Conservation (phyloP, 345 rosid species). For the Syzygium aqueum region DNA sequence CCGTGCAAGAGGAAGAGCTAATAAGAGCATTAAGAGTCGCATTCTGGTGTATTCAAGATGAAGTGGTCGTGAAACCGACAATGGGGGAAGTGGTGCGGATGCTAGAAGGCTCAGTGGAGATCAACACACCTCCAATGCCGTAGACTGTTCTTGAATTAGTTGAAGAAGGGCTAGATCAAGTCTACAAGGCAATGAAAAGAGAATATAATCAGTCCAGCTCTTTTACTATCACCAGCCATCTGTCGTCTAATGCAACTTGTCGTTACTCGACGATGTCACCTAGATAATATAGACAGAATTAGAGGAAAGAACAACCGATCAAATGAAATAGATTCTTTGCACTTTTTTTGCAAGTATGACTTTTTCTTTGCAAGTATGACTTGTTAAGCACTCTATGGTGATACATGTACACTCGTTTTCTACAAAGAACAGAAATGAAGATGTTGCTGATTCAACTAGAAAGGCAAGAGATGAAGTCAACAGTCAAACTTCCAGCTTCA, state of each 20-base stretch:
- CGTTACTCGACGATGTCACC: conserved; percentile 92
- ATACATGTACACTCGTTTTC: no score
- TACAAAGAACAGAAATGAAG: no score
- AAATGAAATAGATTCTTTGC: background rate
- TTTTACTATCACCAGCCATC: conserved; percentile 28
- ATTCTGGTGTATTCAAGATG: conserved; percentile 77
- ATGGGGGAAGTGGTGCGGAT: conserved; percentile 75
- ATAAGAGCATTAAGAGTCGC: conserved; percentile 45
- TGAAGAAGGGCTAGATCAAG: conserved; percentile 82
- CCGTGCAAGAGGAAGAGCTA: conserved; percentile 50
- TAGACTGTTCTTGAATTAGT: conserved; percentile 68
- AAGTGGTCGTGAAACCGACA: conserved; percentile 46
- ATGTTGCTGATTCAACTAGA: no score
- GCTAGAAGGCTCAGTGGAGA: conserved; percentile 47
- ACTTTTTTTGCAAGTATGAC: background rate
- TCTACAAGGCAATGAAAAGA: conserved; percentile 76
- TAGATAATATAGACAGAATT: conserved; percentile 21
- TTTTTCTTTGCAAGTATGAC: no score
- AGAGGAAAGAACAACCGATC: background rate
- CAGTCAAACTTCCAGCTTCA: no score
- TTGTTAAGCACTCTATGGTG: no score
- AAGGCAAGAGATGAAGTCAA: no score
- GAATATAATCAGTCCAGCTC: conserved; percentile 51
- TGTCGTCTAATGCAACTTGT: conserved; percentile 65
- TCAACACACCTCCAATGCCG: conserved; percentile 69